Evolutionary conservation across 2,329 filamentous ascomycete genomes (phyloP).

Genomic region (Hirsutella minnesotensis): DNA sequence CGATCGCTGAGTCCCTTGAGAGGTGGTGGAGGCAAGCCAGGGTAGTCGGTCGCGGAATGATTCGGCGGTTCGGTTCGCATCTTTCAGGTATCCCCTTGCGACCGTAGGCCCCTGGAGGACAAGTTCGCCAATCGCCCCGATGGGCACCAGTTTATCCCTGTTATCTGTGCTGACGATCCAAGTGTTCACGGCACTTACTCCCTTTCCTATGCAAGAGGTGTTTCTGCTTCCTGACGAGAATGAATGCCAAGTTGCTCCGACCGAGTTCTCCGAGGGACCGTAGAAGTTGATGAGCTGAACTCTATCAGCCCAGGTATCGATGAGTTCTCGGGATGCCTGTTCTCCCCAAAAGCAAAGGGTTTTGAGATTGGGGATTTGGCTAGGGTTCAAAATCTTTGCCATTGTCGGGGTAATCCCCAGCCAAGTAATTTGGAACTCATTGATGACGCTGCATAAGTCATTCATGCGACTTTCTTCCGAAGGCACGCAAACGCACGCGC

Average conservation of each 20-base stretch:
- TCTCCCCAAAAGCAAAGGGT: background rate
- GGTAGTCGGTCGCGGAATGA: background rate
- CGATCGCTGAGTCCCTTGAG: background rate
- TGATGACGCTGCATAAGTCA: background rate
- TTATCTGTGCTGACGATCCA: background rate
- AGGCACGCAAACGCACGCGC: constrained; percentile 12
- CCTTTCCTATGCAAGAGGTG: background rate
- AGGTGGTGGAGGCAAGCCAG: background rate
- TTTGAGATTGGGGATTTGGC: background rate
- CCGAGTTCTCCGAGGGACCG: constrained; percentile 3
- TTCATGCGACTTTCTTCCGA: constrained; percentile 5
- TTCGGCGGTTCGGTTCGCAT: background rate
- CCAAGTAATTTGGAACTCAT: background rate
- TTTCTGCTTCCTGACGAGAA: background rate
- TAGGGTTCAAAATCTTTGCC: background rate
- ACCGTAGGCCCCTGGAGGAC: background rate
- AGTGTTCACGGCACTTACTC: background rate
- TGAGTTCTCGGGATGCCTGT: background rate
- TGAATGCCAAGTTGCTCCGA: background rate
- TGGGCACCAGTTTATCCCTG: background rate
- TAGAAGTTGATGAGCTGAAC: constrained; percentile 2
- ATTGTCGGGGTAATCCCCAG: background rate
- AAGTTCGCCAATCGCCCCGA: background rate
- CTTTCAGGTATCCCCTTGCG: background rate
- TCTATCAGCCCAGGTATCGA: constrained; percentile 2